A percentile compares a stretch with the other conserved stretches of the same genome.
Conservation (phyloP, 257 asterid species). For the Solanum chiquidenum region DNA sequence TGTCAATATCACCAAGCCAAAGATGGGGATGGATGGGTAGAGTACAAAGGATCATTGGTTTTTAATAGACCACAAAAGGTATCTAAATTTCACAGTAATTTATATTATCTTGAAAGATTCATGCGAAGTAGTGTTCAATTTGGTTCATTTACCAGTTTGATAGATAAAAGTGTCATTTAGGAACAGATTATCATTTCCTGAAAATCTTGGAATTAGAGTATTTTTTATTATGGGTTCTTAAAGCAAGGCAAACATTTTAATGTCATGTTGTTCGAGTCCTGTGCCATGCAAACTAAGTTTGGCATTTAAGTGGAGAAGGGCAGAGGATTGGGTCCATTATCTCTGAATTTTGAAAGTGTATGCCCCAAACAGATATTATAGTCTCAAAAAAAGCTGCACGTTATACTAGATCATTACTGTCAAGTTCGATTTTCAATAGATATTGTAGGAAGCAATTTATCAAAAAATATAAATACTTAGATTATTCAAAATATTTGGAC, state of each 20-base stretch:
- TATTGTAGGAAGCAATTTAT: neutral
- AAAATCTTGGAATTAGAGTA: neutral
- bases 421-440: neutral
- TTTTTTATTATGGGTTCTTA: neutral
- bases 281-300: neutral
- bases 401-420: neutral
- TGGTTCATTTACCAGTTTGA: neutral
- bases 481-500: neutral
- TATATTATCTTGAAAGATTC: neutral
- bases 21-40: conserved; percentile 99
- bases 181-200: neutral
- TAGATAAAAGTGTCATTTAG: neutral
- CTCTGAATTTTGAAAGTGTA: neutral
- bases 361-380: neutral
- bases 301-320: neutral
- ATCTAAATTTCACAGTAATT: neutral
- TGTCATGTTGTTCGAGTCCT: neutral
- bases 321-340: neutral
- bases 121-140: neutral
- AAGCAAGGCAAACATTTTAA: neutral
- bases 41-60: conserved; percentile 77
- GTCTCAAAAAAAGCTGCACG: neutral
- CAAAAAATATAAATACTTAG: neutral
- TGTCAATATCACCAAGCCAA: conserved; percentile 97
- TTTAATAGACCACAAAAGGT: conserved; percentile 75